Evolutionary conservation across 495 filamentous ascomycete species (phyloP).

Genomic region (Annulohypoxylon moriforme): DNA sequence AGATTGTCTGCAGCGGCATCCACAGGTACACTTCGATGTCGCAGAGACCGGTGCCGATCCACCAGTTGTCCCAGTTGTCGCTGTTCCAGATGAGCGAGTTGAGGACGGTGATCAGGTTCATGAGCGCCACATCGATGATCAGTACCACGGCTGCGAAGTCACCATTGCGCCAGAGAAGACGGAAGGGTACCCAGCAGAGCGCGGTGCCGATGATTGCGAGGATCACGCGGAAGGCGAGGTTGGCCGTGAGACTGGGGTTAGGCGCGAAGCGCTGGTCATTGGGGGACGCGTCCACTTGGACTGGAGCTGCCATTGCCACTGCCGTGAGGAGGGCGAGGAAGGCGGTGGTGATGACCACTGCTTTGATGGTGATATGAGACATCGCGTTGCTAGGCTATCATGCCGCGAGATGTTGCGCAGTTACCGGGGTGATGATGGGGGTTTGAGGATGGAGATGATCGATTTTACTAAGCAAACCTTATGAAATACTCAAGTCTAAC

Average conservation of each 20-base stretch:
- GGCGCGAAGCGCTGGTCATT: not conserved
- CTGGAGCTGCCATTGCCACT: not conserved
- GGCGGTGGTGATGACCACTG: not conserved
- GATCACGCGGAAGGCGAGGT: conserved; percentile 57
- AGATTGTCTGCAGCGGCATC: conserved; percentile 64
- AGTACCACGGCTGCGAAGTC: conserved; percentile 72
- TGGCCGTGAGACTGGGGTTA: conserved; percentile 48
- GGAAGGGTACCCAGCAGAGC: conserved; percentile 66
- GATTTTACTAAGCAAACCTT: not conserved
- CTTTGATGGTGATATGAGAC: not conserved
- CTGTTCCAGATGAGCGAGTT: conserved; percentile 86
- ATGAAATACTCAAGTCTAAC: not conserved
- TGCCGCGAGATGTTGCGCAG: not conserved
- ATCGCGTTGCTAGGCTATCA: not conserved
- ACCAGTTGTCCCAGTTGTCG: conserved; percentile 75
- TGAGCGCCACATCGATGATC: conserved; percentile 70
- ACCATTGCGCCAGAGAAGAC: conserved; percentile 66
- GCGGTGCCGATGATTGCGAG: conserved; percentile 68
- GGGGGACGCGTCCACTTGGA: not conserved
- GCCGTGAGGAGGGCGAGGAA: not conserved
- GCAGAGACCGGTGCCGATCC: conserved; percentile 79
- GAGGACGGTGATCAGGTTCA: conserved; percentile 75
- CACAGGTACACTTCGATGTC: conserved; percentile 80
- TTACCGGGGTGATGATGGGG: not conserved
- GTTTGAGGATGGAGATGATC: not conserved